Conservation (phyloP, 2,329 filamentous ascomycete genomes). For the Trichoderma endophyticum region DNA sequence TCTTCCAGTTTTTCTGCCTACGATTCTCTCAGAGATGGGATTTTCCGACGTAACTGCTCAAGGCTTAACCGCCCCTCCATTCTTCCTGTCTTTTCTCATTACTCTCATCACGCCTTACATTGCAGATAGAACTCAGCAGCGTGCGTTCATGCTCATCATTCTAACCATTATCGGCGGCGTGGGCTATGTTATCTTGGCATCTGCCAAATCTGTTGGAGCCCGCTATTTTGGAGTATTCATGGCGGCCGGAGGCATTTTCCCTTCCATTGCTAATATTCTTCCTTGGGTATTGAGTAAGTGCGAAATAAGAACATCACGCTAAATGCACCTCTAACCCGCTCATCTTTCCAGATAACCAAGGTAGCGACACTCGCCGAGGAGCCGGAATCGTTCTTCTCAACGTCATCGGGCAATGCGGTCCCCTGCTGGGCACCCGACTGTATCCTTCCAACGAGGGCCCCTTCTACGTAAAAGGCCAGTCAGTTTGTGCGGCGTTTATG, state of each 20-base stretch:
- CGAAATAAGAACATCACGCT: too few species aligned
- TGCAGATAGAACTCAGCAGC: conserved; percentile 35
- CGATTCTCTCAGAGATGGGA: conserved; percentile 40
- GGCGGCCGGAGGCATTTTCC: conserved; percentile 34
- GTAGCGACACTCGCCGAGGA: conserved; percentile 61
- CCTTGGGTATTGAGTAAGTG: conserved; percentile 23
- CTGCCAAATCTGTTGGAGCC: conserved; percentile 26
- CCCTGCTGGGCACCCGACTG: conserved; percentile 58
- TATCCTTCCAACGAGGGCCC: conserved; percentile 55
- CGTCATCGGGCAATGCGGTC: conserved; percentile 70
- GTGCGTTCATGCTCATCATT: conserved; percentile 35
- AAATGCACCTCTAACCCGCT: not conserved
- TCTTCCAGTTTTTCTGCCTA: conserved; percentile 41
- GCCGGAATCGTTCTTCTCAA: conserved; percentile 74
- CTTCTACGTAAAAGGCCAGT: conserved; percentile 42
- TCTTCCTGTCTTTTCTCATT: conserved; percentile 38
- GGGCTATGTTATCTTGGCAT: conserved; percentile 32
- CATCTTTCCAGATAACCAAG: conserved; percentile 62
- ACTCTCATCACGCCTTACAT: conserved; percentile 31
- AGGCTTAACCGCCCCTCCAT: conserved; percentile 41
- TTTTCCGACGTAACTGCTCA: conserved; percentile 39
- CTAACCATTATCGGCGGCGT: conserved; percentile 24
- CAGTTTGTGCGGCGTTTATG: conserved; percentile 25
- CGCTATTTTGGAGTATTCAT: conserved; percentile 39
- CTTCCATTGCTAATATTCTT: conserved; percentile 25